Evolutionary conservation across 345 rosid species (phyloP), one percentile per base, ranked within the genome.

Genomic region (Rhizophora apiculata): DNA sequence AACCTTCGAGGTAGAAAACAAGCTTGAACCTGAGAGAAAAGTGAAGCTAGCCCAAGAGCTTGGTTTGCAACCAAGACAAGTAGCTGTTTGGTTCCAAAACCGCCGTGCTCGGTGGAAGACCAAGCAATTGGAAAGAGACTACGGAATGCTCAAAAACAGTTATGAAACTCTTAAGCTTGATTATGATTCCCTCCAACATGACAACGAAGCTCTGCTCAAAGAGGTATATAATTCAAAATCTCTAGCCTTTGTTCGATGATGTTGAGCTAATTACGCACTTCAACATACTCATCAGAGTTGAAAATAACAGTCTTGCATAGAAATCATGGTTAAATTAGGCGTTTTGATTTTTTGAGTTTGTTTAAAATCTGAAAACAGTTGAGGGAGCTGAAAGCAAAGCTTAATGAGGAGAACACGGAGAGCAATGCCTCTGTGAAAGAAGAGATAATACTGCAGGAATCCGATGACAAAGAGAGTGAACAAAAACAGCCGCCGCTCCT

Each of bases 31-130:
- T 0, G 96, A 91, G 67, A 86, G 97, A 70, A 91, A 91, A 74
- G 83, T 85, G 22, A 91, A 85, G 71, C 70, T 91, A n/a, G 97
- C 97, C 0, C 90, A 87, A 71, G 96, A 91, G 66, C 90, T 91
- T 24, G 96, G 93, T 1, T 65, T 91, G 71, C 96, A 91, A 57
- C 97, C 97, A 0, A 84, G 97, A 67, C 97, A 91, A 75, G 96
- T 91, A 1, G 97, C 96, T 8, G 93, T 91, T 53, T 91, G 97
- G 97, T 91, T 89, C 64, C 96, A 91, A 60, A 91, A 91, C 85
- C 91, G 96, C 32, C 91, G 97, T 36, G 97, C 97, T 4, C 77
- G 96, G 31, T 91, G 96, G 93, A 91, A 91, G 68, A 91, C 93
- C 65, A 91, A 89, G 76, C 95, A 91, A 65, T 72, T 91, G 22